phyloP scores from a whole-genome alignment of 768 basidiomycete species.

The Lentinus brumalis region DNA sequence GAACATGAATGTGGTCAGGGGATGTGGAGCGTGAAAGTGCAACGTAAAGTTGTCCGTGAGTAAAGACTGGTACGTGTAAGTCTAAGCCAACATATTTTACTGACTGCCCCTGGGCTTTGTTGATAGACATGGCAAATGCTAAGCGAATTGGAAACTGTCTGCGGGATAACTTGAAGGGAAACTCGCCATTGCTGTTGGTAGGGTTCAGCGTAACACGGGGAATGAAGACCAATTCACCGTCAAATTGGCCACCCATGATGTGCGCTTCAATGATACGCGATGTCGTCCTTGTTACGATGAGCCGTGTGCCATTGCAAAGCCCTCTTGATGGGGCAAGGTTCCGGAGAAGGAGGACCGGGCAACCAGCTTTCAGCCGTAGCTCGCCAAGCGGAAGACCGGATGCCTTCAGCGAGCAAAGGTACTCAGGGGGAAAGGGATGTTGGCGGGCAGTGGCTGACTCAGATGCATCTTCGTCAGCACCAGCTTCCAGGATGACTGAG shows the following conservation, averaged over 20 bases:
- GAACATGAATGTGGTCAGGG: conserved; percentile 28
- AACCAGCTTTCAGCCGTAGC: conserved; percentile 15
- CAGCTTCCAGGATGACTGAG: conserved; percentile 1
- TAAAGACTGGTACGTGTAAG: conserved; percentile 37
- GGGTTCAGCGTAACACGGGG: conserved; percentile 37
- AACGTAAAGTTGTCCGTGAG: conserved; percentile 49
- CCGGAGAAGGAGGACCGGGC: conserved; percentile 44
- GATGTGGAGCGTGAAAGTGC: conserved; percentile 42
- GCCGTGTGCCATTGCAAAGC: conserved; percentile 42
- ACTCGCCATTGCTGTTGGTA: conserved; percentile 29
- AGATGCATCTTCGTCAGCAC: neutral
- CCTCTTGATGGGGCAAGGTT: conserved; percentile 42
- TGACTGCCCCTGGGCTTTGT: conserved; percentile 50
- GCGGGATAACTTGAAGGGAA: conserved; percentile 30
- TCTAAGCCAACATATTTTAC: conserved; percentile 45
- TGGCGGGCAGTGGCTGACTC: no score
- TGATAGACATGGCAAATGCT: conserved; percentile 34
- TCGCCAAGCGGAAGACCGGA: conserved; percentile 40
- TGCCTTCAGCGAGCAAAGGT: conserved; percentile 34
- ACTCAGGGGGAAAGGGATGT: conserved; percentile 16
- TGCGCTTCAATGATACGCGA: conserved; percentile 33
- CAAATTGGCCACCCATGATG: conserved; percentile 39
- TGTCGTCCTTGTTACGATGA: conserved; percentile 30
- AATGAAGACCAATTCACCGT: conserved; percentile 31
- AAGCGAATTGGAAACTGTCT: conserved; percentile 46